Percentiles rank a stretch among this genome's conserved stretches.
Evolutionary conservation across 2,329 filamentous ascomycete genomes (phyloP).

Genomic region (Arachnomyces sp.): DNA sequence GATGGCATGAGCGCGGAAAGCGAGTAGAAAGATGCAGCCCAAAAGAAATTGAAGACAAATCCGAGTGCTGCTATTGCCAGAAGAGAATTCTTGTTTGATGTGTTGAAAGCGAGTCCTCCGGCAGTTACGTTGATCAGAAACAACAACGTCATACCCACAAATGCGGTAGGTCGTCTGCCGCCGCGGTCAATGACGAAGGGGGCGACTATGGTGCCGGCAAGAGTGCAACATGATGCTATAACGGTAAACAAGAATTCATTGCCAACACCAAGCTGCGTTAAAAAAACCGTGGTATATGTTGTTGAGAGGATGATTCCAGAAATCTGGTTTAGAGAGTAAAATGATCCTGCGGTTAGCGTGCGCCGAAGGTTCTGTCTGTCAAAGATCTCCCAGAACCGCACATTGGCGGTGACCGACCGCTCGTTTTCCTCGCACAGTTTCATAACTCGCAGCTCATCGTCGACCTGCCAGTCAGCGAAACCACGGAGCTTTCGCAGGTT

Average conservation of each 20-base stretch:
- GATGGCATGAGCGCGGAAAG: constrained; percentile 27
- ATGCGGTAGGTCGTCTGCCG: too few relatives aligned
- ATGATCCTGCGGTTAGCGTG: constrained; percentile 28
- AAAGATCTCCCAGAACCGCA: constrained; percentile 31
- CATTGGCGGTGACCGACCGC: constrained; percentile 16
- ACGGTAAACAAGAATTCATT: too few relatives aligned
- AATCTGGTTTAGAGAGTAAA: constrained; percentile 30
- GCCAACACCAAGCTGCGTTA: constrained; percentile 28
- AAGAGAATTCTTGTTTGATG: constrained; percentile 15
- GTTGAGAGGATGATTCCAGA: constrained; percentile 31
- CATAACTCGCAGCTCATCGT: constrained; percentile 27
- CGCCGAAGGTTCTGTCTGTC: constrained; percentile 26
- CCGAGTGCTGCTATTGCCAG: constrained; percentile 25
- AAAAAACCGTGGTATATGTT: constrained; percentile 32
- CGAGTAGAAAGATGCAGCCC: constrained; percentile 30
- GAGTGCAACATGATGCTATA: too few relatives aligned
- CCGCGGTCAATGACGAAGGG: too few relatives aligned
- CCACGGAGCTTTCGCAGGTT: constrained; percentile 27
- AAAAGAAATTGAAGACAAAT: constrained; percentile 33
- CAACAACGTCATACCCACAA: too few relatives aligned
- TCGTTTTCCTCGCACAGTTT: constrained; percentile 20
- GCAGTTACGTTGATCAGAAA: constrained; percentile 27
- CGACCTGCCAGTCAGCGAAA: constrained; percentile 22
- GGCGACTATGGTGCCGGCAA: too few relatives aligned
- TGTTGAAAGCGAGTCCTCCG: constrained; percentile 26